Evolutionary conservation across 225 moss, liverwort and hornwort species (phyloP), one percentile per base, ranked within the genome.

Genomic region (Neckera pumila): DNA sequence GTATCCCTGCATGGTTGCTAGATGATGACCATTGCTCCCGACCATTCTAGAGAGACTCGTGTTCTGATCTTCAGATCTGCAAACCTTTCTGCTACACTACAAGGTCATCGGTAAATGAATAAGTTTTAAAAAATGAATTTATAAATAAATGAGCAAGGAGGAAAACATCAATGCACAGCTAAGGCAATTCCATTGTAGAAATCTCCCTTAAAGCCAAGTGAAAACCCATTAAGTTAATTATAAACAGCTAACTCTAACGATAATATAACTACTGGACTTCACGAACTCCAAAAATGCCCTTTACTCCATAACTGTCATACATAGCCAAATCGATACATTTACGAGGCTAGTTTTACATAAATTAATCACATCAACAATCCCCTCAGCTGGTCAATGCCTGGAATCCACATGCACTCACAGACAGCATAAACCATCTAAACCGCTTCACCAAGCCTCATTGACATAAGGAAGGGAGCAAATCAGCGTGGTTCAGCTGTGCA

Each of bases 351-450:
- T 33, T 61, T 9, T 38, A 83, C 17, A 82, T 47, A 40, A 57
- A 43, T 58, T 9, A 45, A 75, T 38, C 82, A 89, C 45, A 40
- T 18, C 9, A 58, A 79, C 58, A 89, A 59, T 87, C 83, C 94
- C 94, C 89, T 94, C 94, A 92, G 92, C 71, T 86, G 87, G 91
- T 89, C 82, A 78, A 91, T 80, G 93, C 92, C 93, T 87, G 66
- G 70, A 92, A 93, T 93, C 93, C 92, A 84, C 94, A 94, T 90
- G 86, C 87, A 89, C 94, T 86, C 91, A 87, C 91, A 90, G 80
- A 85, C 89, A 94, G 89, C 94, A 79, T 82, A 84, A 60, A 83
- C 60, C 84, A 85, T 67, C 84, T 76, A 54, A 80, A 85, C 60
- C 90, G 59, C 91, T 89, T 74, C 91, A 89, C 91, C 91, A 84